Base-by-base conservation (phyloP, 495 filamentous ascomycete genomes). In the Lindgomyces ingoldianus region DNA sequence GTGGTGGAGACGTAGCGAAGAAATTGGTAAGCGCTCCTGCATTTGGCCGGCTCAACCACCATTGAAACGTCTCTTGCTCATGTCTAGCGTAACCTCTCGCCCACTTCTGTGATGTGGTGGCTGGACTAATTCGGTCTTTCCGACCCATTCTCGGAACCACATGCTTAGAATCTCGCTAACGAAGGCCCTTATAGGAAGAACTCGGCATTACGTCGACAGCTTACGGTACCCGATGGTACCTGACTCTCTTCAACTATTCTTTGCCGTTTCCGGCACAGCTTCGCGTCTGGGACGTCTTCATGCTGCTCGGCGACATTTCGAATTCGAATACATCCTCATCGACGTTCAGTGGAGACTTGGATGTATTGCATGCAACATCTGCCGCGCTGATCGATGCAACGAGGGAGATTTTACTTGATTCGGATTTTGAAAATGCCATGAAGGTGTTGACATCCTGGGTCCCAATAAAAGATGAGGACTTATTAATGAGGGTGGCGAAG, bases 271-370 rank as follows among this genome's bases (percentile, higher is more conserved):
- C 91, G 0, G 95, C 95, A 10, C 94, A 99, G 72, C 88, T 99
- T n/a, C 88, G 94, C 49, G 90, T 99, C 4, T 99, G 94, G 94
- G 94, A 99, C 70, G 91, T 96, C 0, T 98, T 99, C 77, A 92
- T 99, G 90, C 87, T 99, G 1, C 86, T 99, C 24, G 94, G 94
- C 46, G 93, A 96, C 68, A 79, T 81, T 30, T 57, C 65, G 11
- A 36, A 58, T 27, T 62, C 42, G 68, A 74, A 61, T n/a, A 68
- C 73, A 12, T 21, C 57, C 4, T 54, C 46, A 14, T 64, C 69
- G 0, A 57, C 61, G 29, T 65, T 69, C 36, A 83, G 84, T 56
- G 88, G 68, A 29, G 73, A 91, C 29, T 81, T 99, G 8, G 91
- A 97, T 66, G 82, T 99, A 39, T 80, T 99, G 6, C 94, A 99